Base-by-base conservation (phyloP, 2,329 filamentous ascomycete genomes). In the Magnaporthiopsis incrustans region DNA sequence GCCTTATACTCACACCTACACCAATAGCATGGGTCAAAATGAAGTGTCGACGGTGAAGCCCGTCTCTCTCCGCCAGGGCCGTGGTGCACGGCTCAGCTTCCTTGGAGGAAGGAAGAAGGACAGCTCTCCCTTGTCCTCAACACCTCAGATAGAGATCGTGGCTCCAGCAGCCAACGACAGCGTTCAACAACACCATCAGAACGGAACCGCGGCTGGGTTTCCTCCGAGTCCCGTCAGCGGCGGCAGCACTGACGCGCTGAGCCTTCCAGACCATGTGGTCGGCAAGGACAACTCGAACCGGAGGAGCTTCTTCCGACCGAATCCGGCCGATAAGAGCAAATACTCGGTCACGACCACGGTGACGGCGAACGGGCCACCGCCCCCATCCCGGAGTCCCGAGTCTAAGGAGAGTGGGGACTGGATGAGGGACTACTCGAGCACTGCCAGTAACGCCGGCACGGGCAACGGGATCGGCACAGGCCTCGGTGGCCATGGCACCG, bases 11-110 rank as follows among this genome's bases (percentile, higher is more conserved):
- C 53, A 77, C 65, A 65, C 74, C 67, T 73, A 74, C 56, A 70
- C 73, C 12, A 69, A 66, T 73, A 50, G 50, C 57, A 60, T 33
- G 61, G 35, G 61, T 44, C 57, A 65, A 8, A 82, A 85, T 59
- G 82, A 85, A 65, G 78, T 81, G 2, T 77, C 82, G 0, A 73
- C 81, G 1, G 78, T 80, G 2, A 80, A 79, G 62, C 81, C 82
- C 0, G 78, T 85, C n/a, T 77, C 79, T 2, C 70, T 82, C 53
- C 78, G 78, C n/a, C 79, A 77, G 59, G 73, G 78, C 10, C 81
- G 81, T 25, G 82, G 82, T 22, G 78, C 82, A 2, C 77, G 84
- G 3, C 76, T 86, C 15, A 86, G 83, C 71, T 85, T 87, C 72
- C 74, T 86, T 2, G 81, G 82, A 1, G 81, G 82, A 14, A 79